Base-by-base conservation (phyloP, 1,139 yeast species). In the Hyphopichia buzzinii region DNA sequence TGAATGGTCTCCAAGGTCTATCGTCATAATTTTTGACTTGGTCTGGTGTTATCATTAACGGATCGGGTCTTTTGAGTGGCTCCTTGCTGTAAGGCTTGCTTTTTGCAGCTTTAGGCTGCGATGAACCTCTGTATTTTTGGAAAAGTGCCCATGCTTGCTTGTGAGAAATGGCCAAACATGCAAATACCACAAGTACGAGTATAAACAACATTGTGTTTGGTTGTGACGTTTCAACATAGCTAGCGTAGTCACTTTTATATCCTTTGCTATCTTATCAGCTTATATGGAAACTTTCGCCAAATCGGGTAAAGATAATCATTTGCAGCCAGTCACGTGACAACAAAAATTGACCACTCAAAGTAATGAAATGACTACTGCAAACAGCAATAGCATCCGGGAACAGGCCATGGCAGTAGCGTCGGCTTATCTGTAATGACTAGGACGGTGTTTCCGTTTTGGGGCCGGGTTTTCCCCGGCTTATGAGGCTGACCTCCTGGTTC, bases 1-100 rank as follows among this genome's bases (percentile, higher is more conserved):
- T 65, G 59, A 83, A 83, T 3, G 89, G 88, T 56, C 90, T 68
- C 89, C 90, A 83, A 11, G 89, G 88, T 54, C 89, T 69, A 49
- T 81, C 89, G 46, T 82, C 86, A 51, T 81, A 80, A 17, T 68
- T 72, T 42, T 65, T 61, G 11, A 82, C 85, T 47, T 79, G 79
- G 28, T 82, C 87, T 1, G 86, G 85, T 0, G 85, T 81, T 33
- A 83, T 72, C 61, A 66, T 64, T 30, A 82, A 61, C 2, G 88
- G 86, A 0, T 79, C 72, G 17, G 85, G 84, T 32, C 59, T 61
- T 8, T 79, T 81, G 13, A 55, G 42, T 24, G 50, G 49, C 21
- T 49, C 54, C 13, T 43, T 46, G 17, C 52, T 32, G 2, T 46
- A 44, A 6, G 23, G 23, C 10, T 19, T 19, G 23, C 8, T 10